Base-by-base conservation (phyloP, 1,139 yeast genomes). In the Yamadazyma triangularis region DNA sequence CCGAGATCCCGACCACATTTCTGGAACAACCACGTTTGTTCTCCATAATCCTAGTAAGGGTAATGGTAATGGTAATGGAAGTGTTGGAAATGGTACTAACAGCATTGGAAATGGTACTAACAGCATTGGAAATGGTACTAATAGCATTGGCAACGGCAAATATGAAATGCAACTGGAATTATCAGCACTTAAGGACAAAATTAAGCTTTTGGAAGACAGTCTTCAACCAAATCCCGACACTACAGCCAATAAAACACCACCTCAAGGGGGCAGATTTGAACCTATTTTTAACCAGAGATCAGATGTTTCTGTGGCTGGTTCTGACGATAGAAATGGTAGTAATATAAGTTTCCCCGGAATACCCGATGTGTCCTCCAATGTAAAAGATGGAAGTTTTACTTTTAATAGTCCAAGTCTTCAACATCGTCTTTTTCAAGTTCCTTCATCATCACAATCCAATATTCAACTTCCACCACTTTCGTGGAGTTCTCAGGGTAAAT, bases 171-270 rank as follows among this genome's bases (percentile, higher is more conserved):
- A n/a, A n/a, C n/a, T n/a, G n/a, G n/a, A n/a, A n/a, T 35, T 54
- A 24, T 68, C 64, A 13, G 36, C 49, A 8, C 47, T 71, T 25
- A 62, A 63, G 31, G 55, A 56, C 8, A 65, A 66, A 36, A 65
- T 71, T 25, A 60, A 55, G 31, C 61, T 61, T 38, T 55, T 70
- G 7, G 76, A 70, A 39, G 18, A 6, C 11, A 15, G 26, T 23
- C 15, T 13, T 7, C 11, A 23, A 10, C 13, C 27, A 13, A 13
- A 13, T 8, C 8, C 8, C 4, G 16, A 12, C 5, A 29, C 10
- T 21, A 21, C 14, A 15, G 16, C 8, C 19, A 15, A 14, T 6
- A 9, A 2, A 9, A n/a, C 10, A 7, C 13, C 25, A 12, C 25
- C 25, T 12, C 7, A 8, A 11, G 15, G 15, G 5, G 13, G 19